Evolutionary conservation across 2,329 filamentous ascomycete species (phyloP).

Genomic region (Zymoseptoria passerinii): DNA sequence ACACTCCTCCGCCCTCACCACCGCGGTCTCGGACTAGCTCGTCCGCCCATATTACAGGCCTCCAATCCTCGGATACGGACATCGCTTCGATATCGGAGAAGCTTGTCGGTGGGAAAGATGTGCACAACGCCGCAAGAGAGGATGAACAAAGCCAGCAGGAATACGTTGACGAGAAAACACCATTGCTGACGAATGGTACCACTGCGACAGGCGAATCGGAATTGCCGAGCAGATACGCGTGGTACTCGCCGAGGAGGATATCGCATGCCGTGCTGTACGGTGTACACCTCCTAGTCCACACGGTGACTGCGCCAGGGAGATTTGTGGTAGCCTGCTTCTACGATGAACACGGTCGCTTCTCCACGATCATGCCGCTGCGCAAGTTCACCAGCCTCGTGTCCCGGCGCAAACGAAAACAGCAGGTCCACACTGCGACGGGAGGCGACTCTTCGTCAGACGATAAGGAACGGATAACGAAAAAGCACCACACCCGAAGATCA

Average conservation of each 20-base stretch:
- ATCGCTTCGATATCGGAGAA: constrained; percentile 20
- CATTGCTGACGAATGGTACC: constrained; percentile 45
- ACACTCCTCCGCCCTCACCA: constrained; percentile 45
- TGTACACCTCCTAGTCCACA: constrained; percentile 68
- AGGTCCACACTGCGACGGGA: background rate
- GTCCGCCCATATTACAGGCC: constrained; percentile 15
- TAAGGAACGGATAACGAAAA: constrained; percentile 5
- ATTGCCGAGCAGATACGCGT: constrained; percentile 8
- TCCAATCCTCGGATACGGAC: constrained; percentile 11
- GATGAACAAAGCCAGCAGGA: constrained; percentile 14
- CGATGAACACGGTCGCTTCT: constrained; percentile 70
- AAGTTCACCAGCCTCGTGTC: constrained; percentile 48
- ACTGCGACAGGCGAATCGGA: constrained; percentile 1
- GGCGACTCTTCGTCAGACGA: background rate
- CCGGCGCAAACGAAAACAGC: constrained; percentile 29
- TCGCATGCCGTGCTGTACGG: constrained; percentile 65
- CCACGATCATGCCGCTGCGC: constrained; percentile 64
- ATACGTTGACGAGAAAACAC: constrained; percentile 55
- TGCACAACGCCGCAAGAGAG: constrained; percentile 10
- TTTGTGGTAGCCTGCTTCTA: constrained; percentile 79
- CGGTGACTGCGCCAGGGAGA: constrained; percentile 68
- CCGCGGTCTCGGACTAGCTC: constrained; percentile 40
- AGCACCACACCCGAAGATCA: constrained; percentile 26
- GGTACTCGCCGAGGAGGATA: constrained; percentile 46
- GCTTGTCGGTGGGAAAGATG: constrained; percentile 14